Evolutionary conservation across 768 basidiomycete genomes (phyloP).

Genomic region (Leccinum rimulosum): DNA sequence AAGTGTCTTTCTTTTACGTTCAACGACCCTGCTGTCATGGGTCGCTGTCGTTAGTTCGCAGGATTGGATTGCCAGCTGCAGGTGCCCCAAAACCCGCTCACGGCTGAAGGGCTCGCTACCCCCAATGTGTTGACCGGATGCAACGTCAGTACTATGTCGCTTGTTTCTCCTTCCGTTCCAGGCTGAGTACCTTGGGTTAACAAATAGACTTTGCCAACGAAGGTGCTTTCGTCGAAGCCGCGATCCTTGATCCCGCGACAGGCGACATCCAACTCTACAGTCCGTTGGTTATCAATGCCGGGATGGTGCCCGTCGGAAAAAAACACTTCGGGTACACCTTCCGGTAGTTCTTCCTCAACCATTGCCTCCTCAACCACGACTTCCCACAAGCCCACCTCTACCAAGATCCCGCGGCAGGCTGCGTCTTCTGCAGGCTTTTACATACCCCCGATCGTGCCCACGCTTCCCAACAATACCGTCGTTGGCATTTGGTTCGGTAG

Average conservation of each 20-base stretch:
- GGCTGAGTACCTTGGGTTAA: conserved; percentile 5
- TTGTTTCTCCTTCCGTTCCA: background rate
- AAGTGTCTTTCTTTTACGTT: conserved; percentile 10
- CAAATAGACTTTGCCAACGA: conserved; percentile 28
- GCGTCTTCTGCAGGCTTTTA: conserved; percentile 17
- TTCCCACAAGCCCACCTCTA: background rate
- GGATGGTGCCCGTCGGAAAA: conserved; percentile 21
- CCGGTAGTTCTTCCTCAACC: background rate
- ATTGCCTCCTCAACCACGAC: background rate
- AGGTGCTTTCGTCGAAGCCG: conserved; percentile 27
- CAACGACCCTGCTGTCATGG: conserved; percentile 10
- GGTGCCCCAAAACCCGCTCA: conserved; percentile 22
- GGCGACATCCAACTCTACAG: conserved; percentile 27
- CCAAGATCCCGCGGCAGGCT: conserved; percentile 10
- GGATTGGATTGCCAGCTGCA: conserved; percentile 17
- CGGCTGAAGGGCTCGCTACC: conserved; percentile 26
- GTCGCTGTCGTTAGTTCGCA: conserved; percentile 19
- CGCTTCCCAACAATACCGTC: conserved; percentile 22
- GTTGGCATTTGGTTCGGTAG: conserved; percentile 31
- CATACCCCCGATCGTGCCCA: conserved; percentile 22
- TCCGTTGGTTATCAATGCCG: conserved; percentile 30
- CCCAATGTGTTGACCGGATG: conserved; percentile 29
- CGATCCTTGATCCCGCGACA: conserved; percentile 29
- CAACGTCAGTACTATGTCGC: conserved; percentile 15
- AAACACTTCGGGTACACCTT: background rate